Evolutionary conservation across 495 filamentous ascomycete species (phyloP).

Genomic region (Beverwykella pulmonaria): DNA sequence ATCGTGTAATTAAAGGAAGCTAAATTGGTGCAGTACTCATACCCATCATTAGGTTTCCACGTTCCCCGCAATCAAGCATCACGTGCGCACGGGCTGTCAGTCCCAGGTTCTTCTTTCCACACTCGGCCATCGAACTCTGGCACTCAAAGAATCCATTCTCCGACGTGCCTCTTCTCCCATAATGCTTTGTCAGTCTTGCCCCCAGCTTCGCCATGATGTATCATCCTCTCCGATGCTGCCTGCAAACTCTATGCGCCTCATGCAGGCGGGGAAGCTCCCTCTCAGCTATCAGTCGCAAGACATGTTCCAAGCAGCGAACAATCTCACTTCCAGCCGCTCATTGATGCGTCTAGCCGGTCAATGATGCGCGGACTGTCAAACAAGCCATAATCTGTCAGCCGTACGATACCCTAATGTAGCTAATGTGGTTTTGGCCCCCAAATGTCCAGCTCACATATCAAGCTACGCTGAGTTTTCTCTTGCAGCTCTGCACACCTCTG

Average conservation of each 20-base stretch:
- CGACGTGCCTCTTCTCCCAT: background rate
- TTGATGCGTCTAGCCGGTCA: background rate
- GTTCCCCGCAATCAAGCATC: too few species aligned
- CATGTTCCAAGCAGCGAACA: too few species aligned
- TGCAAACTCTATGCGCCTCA: too few species aligned
- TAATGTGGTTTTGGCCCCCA: conserved; percentile 8
- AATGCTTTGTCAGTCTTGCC: background rate
- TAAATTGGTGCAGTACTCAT: too few species aligned
- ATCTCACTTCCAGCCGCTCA: too few species aligned
- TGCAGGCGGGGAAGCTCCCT: too few species aligned
- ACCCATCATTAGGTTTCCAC: too few species aligned
- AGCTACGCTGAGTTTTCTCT: background rate
- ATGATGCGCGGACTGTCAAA: background rate
- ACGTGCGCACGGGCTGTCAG: too few species aligned
- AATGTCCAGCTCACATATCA: background rate
- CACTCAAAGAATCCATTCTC: background rate
- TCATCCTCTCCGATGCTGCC: too few species aligned
- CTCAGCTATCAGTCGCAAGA: too few species aligned
- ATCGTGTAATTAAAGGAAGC: too few species aligned
- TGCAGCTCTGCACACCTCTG: background rate
- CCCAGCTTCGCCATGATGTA: background rate
- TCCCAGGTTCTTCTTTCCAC: too few species aligned
- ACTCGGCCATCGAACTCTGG: background rate
- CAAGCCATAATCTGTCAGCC: background rate
- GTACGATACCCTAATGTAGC: conserved; percentile 1